Conservation (phyloP, 2,329 filamentous ascomycete genomes). For the Verticillium isaacii region DNA sequence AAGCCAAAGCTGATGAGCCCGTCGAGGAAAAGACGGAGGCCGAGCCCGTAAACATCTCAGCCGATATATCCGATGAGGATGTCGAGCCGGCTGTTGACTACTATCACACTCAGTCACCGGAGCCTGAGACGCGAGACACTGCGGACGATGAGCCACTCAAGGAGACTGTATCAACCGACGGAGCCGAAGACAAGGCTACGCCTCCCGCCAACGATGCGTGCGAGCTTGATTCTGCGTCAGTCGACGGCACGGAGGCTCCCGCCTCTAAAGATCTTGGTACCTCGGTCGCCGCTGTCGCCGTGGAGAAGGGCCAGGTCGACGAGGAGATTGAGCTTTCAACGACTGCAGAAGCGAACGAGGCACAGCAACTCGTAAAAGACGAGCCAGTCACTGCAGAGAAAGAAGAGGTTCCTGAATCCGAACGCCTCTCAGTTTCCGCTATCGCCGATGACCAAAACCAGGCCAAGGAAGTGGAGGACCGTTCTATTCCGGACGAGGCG, state of each 20-base stretch:
- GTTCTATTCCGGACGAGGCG: slow-evolving; percentile 1
- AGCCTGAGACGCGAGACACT: neutral
- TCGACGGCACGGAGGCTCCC: neutral
- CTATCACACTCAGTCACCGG: neutral
- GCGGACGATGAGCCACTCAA: neutral
- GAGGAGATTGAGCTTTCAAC: neutral
- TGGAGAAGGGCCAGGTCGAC: neutral
- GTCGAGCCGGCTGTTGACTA: neutral
- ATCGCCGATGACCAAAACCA: neutral
- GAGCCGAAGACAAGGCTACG: neutral
- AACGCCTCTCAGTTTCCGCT: too few species aligned
- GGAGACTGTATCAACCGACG: neutral
- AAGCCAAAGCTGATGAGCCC: neutral
- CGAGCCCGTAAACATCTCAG: neutral
- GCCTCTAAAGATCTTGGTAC: neutral
- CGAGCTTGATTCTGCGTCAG: neutral
- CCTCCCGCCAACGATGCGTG: neutral
- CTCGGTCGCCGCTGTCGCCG: neutral
- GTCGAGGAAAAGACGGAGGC: neutral
- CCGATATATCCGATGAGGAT: neutral
- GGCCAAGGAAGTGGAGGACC: neutral
- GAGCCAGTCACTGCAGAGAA: neutral
- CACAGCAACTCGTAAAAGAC: neutral
- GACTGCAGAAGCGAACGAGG: neutral
- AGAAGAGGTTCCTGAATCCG: neutral